Percentiles rank a stretch among this genome's conserved stretches.
phyloP scores from a whole-genome alignment of 1,284 basidiomycete species.

The Ceratobasidium theobromae region DNA sequence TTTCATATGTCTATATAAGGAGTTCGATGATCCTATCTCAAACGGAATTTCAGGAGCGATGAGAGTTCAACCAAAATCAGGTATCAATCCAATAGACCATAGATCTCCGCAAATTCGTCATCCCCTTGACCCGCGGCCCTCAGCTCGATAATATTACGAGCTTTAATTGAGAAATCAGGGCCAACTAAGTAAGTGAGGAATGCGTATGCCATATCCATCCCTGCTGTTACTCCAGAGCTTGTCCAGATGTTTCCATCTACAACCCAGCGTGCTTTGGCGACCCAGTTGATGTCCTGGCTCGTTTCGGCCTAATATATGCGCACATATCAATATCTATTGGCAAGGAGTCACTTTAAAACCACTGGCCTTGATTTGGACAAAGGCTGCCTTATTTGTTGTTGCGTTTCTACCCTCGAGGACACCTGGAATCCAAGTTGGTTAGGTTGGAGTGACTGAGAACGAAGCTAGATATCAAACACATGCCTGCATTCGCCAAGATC shows the following conservation, averaged over 20 bases:
- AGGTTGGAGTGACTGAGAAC: too few relatives aligned
- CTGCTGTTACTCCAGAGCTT: conserved; percentile 47
- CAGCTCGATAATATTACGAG: conserved; percentile 18
- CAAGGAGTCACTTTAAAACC: neutral
- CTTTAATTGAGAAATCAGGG: conserved; percentile 4
- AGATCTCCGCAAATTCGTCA: conserved; percentile 23
- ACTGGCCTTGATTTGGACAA: conserved; percentile 4
- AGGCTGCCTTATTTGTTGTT: conserved; percentile 33
- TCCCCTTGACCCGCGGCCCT: conserved; percentile 11
- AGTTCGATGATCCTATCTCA: too few relatives aligned
- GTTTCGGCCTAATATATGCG: conserved; percentile 8
- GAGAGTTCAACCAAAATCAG: neutral
- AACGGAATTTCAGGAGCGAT: neutral
- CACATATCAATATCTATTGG: too few relatives aligned
- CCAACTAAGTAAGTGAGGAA: conserved; percentile 39
- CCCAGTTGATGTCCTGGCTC: conserved; percentile 39
- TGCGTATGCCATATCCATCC: conserved; percentile 45
- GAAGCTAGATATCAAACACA: too few relatives aligned
- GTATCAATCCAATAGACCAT: neutral
- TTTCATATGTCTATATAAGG: too few relatives aligned
- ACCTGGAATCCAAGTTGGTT: too few relatives aligned
- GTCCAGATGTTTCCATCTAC: conserved; percentile 48
- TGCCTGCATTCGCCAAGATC: conserved; percentile 27
- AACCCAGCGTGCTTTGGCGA: conserved; percentile 47
- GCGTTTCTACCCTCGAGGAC: conserved; percentile 32